Conservation (phyloP, 805 yeast genomes). For the Schwanniomyces yamadae region DNA sequence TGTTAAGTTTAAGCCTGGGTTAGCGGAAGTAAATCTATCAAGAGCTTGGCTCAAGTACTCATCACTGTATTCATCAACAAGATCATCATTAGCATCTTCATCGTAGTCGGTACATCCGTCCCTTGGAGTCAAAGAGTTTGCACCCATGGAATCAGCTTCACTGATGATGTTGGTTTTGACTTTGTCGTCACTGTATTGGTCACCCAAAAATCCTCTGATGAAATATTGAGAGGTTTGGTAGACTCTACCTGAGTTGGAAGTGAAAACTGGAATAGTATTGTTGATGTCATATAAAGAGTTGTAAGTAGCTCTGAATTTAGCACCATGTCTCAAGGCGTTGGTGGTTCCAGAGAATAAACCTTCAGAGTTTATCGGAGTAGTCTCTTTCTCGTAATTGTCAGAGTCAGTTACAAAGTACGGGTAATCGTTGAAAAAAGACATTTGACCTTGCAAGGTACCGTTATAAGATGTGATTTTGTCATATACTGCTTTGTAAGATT, state of each 20-base stretch:
- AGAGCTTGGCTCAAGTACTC: conserved; percentile 54
- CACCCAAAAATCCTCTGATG: conserved; percentile 59
- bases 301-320: conserved; percentile 47
- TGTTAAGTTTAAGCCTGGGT: conserved; percentile 55
- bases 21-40: conserved; percentile 51
- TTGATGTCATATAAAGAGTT: conserved; percentile 41
- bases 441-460: conserved; percentile 44
- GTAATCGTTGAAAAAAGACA: conserved; percentile 50
- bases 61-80: conserved; percentile 28
- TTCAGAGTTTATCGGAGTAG: conserved; percentile 42
- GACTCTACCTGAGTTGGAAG: conserved; percentile 55
- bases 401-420: conserved; percentile 45
- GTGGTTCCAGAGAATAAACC: conserved; percentile 53
- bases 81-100: conserved; percentile 25
- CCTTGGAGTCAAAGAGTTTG: conserved; percentile 58
- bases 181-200: conserved; percentile 31
- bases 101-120: conserved; percentile 42
- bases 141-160: conserved; percentile 52
- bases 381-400: conserved; percentile 48
- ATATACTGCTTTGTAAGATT: conserved; percentile 23
- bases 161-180: conserved; percentile 40
- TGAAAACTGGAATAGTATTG: conserved; percentile 47
- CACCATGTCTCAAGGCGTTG: conserved; percentile 51
- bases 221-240: conserved; percentile 55
- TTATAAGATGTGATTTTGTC: conserved; percentile 25